phyloP scores from a whole-genome alignment of 345 rosid species.

The Noccaea caerulescens region DNA sequence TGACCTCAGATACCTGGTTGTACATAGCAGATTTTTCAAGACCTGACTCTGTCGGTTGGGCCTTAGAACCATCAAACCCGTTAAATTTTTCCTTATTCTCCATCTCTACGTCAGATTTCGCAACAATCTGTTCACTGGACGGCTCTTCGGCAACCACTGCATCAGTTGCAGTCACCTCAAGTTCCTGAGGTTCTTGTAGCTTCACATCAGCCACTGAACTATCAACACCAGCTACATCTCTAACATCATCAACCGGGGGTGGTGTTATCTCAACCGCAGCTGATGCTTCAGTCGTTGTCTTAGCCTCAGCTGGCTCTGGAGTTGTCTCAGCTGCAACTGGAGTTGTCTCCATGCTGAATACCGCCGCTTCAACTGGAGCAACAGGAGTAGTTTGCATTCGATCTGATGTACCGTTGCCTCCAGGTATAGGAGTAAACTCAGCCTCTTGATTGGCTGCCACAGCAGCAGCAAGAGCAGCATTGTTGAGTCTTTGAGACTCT shows the following conservation, averaged over 20 bases:
- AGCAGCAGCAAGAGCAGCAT: slow-evolving; percentile 28
- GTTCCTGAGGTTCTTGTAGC: slow-evolving; percentile 6
- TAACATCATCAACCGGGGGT: slow-evolving; percentile 43
- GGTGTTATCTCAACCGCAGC: slow-evolving; percentile 15
- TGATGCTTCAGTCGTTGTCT: slow-evolving; percentile 13
- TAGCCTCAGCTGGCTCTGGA: slow-evolving; percentile 7
- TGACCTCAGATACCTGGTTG: slow-evolving; percentile 99
- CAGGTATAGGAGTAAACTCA: slow-evolving; percentile 19
- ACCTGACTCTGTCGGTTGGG: slow-evolving; percentile 54
- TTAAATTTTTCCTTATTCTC: slow-evolving; percentile 46
- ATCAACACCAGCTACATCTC: slow-evolving; percentile 52
- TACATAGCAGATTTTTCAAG: slow-evolving; percentile 60
- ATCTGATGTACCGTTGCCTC: slow-evolving; percentile 9
- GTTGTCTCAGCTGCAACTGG: slow-evolving; percentile 41
- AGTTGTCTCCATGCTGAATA: slow-evolving; percentile 30
- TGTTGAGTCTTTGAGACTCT: slow-evolving; percentile 45
- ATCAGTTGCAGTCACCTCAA: slow-evolving; percentile 27
- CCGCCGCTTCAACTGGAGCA: slow-evolving; percentile 1
- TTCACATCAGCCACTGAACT: slow-evolving; percentile 44
- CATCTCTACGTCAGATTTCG: slow-evolving; percentile 42
- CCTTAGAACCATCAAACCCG: slow-evolving; percentile 47
- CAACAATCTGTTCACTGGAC: slow-evolving; percentile 38
- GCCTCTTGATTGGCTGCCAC: slow-evolving; percentile 44
- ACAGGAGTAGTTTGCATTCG: slow-evolving; percentile 34
- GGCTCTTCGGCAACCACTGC: slow-evolving; percentile 40